Percentiles rank a stretch among this genome's conserved stretches.
Conservation (phyloP, 2,329 filamentous ascomycete genomes). For the Cytospora mali region DNA sequence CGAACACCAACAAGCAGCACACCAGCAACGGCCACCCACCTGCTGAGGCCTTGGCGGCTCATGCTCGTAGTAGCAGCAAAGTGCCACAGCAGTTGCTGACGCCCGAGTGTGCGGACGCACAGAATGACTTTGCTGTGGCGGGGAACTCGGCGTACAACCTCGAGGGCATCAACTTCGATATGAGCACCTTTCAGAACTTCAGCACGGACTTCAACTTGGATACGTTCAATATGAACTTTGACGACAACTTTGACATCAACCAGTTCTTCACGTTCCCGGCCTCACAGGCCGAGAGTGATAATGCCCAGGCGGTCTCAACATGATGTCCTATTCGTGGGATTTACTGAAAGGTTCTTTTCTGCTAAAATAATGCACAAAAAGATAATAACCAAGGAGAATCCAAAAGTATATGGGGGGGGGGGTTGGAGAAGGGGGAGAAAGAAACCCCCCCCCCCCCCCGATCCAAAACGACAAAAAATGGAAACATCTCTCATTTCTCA, state of each 20-base stretch:
- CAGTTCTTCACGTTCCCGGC: conserved; percentile 7
- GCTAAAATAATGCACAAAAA: no score
- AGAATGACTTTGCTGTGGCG: background rate
- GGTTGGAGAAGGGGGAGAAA: background rate
- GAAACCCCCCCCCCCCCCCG: no score
- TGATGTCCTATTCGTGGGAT: background rate
- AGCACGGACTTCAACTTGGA: conserved; percentile 5
- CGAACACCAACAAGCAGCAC: background rate
- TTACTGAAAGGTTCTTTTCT: no score
- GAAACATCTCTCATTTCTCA: no score
- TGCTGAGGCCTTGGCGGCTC: background rate
- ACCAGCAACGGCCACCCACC: background rate
- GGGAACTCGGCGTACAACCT: background rate
- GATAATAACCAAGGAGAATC: no score
- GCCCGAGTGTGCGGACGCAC: background rate
- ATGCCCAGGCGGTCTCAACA: background rate
- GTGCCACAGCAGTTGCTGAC: background rate
- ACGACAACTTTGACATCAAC: conserved; percentile 14
- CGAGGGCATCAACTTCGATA: background rate
- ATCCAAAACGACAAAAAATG: no score
- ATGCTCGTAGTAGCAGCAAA: background rate
- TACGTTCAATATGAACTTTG: conserved; percentile 9
- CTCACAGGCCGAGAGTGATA: conserved; percentile 10
- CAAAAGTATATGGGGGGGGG: no score
- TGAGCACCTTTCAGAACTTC: background rate